A percentile compares a stretch with the other conserved stretches of the same genome.
Conservation (phyloP, 306 rosid species). For the Castanea mollissima region DNA sequence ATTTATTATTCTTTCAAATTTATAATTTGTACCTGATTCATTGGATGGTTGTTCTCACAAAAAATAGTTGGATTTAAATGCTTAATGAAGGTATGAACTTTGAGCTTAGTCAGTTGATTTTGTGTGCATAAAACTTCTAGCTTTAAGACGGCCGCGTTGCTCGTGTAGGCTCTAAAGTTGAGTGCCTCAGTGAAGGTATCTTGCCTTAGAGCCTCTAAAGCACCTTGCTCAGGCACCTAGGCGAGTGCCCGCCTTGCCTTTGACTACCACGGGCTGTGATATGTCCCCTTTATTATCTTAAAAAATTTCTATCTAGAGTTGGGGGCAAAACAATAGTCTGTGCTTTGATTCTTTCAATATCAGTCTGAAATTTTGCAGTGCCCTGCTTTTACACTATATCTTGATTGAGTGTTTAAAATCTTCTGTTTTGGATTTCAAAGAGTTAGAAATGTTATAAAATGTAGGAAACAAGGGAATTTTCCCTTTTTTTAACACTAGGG, state of each 20-base stretch:
- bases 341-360: neutral
- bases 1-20: neutral
- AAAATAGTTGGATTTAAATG: neutral
- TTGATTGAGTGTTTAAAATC: neutral
- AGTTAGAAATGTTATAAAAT: neutral
- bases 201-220: too few species aligned
- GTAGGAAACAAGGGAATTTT: neutral
- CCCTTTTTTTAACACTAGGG: conserved; percentile 41
- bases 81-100: neutral
- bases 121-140: neutral
- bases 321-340: neutral
- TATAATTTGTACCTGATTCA: neutral
- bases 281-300: neutral
- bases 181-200: too few species aligned
- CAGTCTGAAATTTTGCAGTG: neutral
- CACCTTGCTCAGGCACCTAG: too few species aligned
- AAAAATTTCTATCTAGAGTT: neutral
- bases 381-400: neutral
- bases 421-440: neutral
- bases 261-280: neutral
- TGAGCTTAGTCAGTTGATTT: neutral
- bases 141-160: too few species aligned
- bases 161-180: too few species aligned
- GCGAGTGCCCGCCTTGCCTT: too few species aligned
- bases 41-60: neutral